Percentiles rank a stretch among this genome's conserved stretches.
phyloP scores from a whole-genome alignment of 495 filamentous ascomycete species.

The Xylaria nigripes region DNA sequence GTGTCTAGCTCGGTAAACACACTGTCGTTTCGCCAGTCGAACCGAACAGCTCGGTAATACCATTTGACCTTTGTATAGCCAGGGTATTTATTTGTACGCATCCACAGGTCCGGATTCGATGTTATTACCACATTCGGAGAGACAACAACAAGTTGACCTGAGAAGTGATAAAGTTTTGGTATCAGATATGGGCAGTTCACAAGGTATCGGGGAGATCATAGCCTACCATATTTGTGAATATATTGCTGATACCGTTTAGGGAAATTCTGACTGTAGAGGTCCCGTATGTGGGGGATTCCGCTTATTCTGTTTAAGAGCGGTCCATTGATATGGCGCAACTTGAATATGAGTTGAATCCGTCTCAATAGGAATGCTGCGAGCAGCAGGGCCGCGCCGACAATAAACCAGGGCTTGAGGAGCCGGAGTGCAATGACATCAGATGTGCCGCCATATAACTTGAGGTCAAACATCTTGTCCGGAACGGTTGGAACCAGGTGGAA shows the following conservation, averaged over 20 bases:
- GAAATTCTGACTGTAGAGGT: not conserved
- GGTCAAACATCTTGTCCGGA: no score
- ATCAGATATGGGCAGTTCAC: not conserved
- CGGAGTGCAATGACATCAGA: not conserved
- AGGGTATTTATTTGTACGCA: conserved; percentile 3
- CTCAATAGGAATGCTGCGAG: not conserved
- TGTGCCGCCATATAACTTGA: not conserved
- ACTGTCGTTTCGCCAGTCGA: conserved; percentile 28
- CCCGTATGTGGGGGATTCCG: not conserved
- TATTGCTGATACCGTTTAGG: not conserved
- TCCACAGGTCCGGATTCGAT: conserved; percentile 4
- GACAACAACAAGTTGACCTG: not conserved
- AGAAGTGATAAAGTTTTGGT: not conserved
- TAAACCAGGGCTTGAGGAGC: not conserved
- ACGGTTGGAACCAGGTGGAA: no score
- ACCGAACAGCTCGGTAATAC: conserved; percentile 20
- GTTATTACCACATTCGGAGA: not conserved
- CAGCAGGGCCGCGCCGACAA: not conserved
- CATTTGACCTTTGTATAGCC: conserved; percentile 24
- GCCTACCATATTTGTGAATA: conserved; percentile 1
- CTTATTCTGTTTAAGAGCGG: not conserved
- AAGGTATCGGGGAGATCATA: not conserved
- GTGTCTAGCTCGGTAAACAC: conserved; percentile 29
- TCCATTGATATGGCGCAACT: conserved; percentile 3
- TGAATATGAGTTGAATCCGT: not conserved